Evolutionary conservation across 2,329 filamentous ascomycete species (phyloP).

Genomic region (Fusarium multiceps): DNA sequence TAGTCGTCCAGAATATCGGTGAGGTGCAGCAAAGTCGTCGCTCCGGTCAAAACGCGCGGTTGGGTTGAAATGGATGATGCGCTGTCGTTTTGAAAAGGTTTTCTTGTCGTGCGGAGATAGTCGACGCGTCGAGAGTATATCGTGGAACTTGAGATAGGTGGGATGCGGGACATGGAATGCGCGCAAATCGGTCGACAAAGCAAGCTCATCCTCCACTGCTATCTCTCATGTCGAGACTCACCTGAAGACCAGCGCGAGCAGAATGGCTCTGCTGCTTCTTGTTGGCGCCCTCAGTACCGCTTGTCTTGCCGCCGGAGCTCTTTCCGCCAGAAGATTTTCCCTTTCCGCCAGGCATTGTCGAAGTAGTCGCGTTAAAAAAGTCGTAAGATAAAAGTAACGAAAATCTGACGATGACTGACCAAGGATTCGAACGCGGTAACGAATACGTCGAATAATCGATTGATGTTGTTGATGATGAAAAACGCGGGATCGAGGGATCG

Average conservation of each 20-base stretch:
- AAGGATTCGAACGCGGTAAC: constrained; percentile 41
- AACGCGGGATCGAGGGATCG: constrained; percentile 44
- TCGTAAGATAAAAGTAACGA: constrained; percentile 31
- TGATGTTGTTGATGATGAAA: constrained; percentile 45
- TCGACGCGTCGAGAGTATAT: constrained; percentile 42
- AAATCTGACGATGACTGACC: constrained; percentile 29
- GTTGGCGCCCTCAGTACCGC: constrained; percentile 67
- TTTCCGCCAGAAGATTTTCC: constrained; percentile 93
- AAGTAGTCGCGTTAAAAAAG: constrained; percentile 39
- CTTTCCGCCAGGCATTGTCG: constrained; percentile 84
- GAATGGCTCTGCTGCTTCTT: constrained; percentile 97
- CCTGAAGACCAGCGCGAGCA: constrained; percentile 93
- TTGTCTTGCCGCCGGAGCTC: constrained; percentile 82
- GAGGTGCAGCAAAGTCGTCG: constrained; percentile 18
- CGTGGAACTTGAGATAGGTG: constrained; percentile 38
- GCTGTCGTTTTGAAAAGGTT: constrained; percentile 30
- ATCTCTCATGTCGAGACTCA: constrained; percentile 60
- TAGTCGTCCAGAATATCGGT: constrained; percentile 13
- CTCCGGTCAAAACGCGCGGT: constrained; percentile 10
- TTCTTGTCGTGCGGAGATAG: constrained; percentile 40
- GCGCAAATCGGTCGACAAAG: constrained; percentile 40
- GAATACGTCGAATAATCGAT: constrained; percentile 36
- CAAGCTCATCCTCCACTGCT: constrained; percentile 17
- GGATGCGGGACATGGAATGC: constrained; percentile 44
- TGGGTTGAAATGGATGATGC: constrained; percentile 5